Percentiles rank a stretch among this genome's conserved stretches.
phyloP scores from a whole-genome alignment of 352 stramenopile species.

The Phytophthora foliorum region DNA sequence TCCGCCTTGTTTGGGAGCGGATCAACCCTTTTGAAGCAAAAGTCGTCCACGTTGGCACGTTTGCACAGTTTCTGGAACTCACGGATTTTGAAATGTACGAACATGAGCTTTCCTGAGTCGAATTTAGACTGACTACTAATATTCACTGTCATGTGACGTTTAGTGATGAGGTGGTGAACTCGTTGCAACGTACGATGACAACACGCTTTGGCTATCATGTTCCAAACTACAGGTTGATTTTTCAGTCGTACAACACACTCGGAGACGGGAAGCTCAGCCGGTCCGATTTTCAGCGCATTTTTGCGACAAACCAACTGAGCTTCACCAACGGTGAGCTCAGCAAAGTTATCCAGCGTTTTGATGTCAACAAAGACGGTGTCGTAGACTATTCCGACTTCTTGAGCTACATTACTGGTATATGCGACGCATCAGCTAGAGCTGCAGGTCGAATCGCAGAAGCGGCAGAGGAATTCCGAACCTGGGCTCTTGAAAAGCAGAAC shows the following conservation, averaged over 20 bases:
- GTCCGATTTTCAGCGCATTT: conserved; percentile 78
- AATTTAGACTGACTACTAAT: background rate
- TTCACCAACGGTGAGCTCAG: conserved; percentile 78
- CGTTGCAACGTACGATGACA: conserved; percentile 76
- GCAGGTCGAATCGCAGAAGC: conserved; percentile 66
- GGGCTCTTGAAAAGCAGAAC: conserved; percentile 84
- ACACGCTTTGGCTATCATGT: conserved; percentile 64
- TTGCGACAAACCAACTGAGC: conserved; percentile 73
- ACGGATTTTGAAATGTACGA: conserved; percentile 84
- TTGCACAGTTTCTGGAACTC: conserved; percentile 77
- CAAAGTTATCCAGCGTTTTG: conserved; percentile 86
- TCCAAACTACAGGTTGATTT: conserved; percentile 81
- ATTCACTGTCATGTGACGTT: conserved; percentile 1
- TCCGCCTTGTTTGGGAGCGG: conserved; percentile 70
- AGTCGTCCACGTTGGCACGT: conserved; percentile 60
- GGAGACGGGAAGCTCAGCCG: conserved; percentile 73
- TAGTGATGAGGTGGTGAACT: conserved; percentile 75
- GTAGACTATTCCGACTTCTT: conserved; percentile 87
- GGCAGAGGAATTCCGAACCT: conserved; percentile 72
- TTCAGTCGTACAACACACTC: conserved; percentile 80
- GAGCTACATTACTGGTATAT: conserved; percentile 81
- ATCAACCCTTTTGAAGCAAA: conserved; percentile 74
- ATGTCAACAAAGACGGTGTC: conserved; percentile 79
- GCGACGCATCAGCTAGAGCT: conserved; percentile 63
- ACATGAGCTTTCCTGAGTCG: background rate